Conservation (phyloP, 345 rosid species). For the Carallia pectinifolia region DNA sequence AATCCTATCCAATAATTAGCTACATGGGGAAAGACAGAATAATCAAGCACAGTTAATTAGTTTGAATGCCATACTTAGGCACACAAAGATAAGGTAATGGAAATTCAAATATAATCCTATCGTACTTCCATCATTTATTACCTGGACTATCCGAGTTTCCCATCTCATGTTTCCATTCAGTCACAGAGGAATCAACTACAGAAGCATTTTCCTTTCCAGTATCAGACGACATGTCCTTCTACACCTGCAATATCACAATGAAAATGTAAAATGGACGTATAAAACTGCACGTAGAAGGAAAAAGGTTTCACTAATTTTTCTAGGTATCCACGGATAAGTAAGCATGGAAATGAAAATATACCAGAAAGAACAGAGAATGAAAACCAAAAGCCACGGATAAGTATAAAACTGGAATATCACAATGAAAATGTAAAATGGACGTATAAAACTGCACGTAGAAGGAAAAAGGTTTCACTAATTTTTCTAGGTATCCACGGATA, state of each 20-base stretch:
- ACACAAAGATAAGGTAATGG: too few species aligned
- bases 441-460: neutral
- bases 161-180: conserved; percentile 72
- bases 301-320: neutral
- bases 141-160: conserved; percentile 74
- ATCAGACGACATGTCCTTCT: conserved; percentile 76
- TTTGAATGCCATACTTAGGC: too few species aligned
- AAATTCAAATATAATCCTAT: neutral
- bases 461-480: neutral
- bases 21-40: too few species aligned
- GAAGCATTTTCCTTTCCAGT: conserved; percentile 79
- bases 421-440: conserved; percentile 9
- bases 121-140: conserved; percentile 23
- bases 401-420: conserved; percentile 15
- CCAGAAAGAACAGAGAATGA: neutral
- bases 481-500: neutral
- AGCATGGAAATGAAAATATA: neutral
- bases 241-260: conserved; percentile 20
- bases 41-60: too few species aligned
- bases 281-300: neutral
- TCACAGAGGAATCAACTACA: conserved; percentile 83
- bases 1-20: too few species aligned
- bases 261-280: conserved; percentile 5
- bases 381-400: neutral
- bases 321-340: too few species aligned